Base-by-base conservation (phyloP, 805 yeast genomes). In the Dipodascus albidus region DNA sequence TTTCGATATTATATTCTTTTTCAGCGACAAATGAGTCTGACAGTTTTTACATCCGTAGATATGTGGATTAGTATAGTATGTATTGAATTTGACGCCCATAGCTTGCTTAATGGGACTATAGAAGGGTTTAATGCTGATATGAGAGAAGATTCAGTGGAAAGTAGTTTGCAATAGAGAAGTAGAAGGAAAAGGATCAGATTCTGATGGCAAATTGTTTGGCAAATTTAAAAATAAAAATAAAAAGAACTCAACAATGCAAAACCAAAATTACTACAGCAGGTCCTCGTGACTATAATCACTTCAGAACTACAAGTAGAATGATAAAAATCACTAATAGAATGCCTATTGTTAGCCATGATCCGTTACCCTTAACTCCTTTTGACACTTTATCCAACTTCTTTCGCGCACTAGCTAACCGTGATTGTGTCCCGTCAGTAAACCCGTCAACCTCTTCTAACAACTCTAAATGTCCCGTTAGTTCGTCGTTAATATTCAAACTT, bases 21-120 rank as follows among this genome's bases (percentile, higher is more conserved):
- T 62, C 11, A 65, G 56, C 8, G 77, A 67, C 8, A 74, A 62
- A 56, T 74, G 78, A 1, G 78, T 70, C 55, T 64, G 62, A 62
- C 78, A 74, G 21, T 57, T 48, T 38, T 60, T 54, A 57, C 78
- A 74, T 38, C 72, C 73, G 59, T 68, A 74, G 50, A 71, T 59
- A 49, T 57, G 58, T 24, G 58, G 55, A 47, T 64, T 64, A 48
- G 63, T 59, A 38, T 75, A 66, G 55, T 73, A 74, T 24, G 68
- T 65, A 20, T 75, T 71, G 59, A 72, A 74, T 47, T 72, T 68
- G 42, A 76, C 65, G n/a, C 81, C 81, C 81, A 77, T 76, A 52
- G 20, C 14, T 22, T 8, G 15, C 8, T 21, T 17, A 17, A 19
- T 27, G 33, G 33, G 33, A 11, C 6, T 6, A 27, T 6, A 27